Evolutionary conservation across 306 rosid genomes (phyloP).

Genomic region (Mimosa pudica): DNA sequence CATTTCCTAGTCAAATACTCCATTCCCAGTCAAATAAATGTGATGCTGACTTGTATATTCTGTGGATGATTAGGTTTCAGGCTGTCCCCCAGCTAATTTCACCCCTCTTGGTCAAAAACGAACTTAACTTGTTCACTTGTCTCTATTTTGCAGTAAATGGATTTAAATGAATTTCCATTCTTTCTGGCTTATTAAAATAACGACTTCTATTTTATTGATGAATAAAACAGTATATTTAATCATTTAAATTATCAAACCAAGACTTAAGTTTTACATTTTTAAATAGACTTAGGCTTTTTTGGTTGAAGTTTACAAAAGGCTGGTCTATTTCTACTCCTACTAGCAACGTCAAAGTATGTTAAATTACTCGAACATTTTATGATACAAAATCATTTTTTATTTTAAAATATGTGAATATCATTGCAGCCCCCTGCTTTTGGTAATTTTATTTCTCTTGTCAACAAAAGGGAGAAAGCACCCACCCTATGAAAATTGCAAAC

Average conservation of each 20-base stretch:
- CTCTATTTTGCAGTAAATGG: not conserved
- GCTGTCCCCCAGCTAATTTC: not conserved
- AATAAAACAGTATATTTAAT: not conserved
- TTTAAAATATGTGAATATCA: not conserved
- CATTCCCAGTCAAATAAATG: conserved; percentile 23
- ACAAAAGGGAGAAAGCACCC: not conserved
- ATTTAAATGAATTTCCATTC: not conserved
- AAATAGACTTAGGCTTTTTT: too few species aligned
- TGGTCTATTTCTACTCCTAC: too few species aligned
- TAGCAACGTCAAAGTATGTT: too few species aligned
- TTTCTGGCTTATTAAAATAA: too few species aligned
- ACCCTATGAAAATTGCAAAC: not conserved
- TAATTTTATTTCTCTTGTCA: not conserved
- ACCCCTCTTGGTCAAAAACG: not conserved
- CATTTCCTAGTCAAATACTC: not conserved
- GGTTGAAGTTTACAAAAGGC: too few species aligned
- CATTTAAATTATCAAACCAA: not conserved
- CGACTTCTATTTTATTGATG: not conserved
- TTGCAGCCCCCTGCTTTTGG: too few species aligned
- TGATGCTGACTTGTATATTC: conserved; percentile 22
- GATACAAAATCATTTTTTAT: too few species aligned
- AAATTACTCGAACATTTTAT: not conserved
- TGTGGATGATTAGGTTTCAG: conserved; percentile 20
- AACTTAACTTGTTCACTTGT: not conserved
- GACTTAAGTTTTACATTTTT: too few species aligned